Evolutionary conservation across 2,329 filamentous ascomycete genomes (phyloP).

Genomic region (Beauveria rudraprayagi): DNA sequence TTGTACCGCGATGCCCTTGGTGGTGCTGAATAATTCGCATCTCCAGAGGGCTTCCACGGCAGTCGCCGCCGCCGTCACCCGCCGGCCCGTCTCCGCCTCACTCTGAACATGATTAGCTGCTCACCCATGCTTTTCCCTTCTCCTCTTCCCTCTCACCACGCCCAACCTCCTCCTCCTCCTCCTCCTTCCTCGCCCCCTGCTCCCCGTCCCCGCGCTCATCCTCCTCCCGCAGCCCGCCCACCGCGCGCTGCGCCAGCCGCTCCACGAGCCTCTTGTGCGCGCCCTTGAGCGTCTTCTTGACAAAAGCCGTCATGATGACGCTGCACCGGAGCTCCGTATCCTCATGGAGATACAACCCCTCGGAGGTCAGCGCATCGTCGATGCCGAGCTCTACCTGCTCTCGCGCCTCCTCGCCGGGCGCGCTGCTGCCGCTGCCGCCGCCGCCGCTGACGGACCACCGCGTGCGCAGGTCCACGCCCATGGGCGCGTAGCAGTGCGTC

Average conservation of each 20-base stretch:
- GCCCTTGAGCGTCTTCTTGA: conserved; percentile 75
- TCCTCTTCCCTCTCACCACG: neutral
- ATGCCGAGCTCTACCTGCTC: conserved; percentile 62
- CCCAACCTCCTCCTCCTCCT: neutral
- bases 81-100: neutral
- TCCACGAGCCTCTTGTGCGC: conserved; percentile 65
- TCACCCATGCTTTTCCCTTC: neutral
- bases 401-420: conserved; percentile 41
- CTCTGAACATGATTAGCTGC: neutral
- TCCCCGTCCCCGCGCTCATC: conserved; percentile 16
- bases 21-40: neutral
- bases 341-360: conserved; percentile 74
- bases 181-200: neutral
- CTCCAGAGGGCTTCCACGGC: neutral
- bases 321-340: conserved; percentile 78
- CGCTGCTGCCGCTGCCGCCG: conserved; percentile 48
- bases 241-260: conserved; percentile 36
- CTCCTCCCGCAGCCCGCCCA: conserved; percentile 33
- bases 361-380: conserved; percentile 43
- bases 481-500: conserved; percentile 76
- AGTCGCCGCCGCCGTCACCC: neutral
- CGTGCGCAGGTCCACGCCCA: conserved; percentile 69
- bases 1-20: neutral
- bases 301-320: conserved; percentile 64
- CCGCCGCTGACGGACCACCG: conserved; percentile 71